Evolutionary conservation across 345 rosid genomes (phyloP).

Genomic region (Clarkia xantiana): DNA sequence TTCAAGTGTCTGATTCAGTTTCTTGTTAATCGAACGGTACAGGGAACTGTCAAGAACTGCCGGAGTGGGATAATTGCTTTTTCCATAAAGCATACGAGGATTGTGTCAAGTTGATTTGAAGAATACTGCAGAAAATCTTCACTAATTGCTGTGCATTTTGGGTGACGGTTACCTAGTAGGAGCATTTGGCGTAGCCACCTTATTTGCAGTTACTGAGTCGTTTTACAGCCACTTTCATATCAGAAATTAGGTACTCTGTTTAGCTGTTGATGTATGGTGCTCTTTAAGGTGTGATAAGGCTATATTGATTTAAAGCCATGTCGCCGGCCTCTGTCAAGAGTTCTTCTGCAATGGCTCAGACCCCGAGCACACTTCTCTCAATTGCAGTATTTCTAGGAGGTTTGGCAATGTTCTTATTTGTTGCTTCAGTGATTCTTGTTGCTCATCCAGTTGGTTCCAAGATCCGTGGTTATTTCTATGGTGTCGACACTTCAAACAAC

Average conservation of each 20-base stretch:
- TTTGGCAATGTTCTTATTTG: conserved; percentile 43
- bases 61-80: too few species aligned
- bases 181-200: too few species aligned
- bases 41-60: too few species aligned
- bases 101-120: too few species aligned
- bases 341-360: conserved; percentile 18
- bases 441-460: conserved; percentile 46
- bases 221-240: too few species aligned
- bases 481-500: conserved; percentile 20
- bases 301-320: conserved; percentile 21
- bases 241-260: not conserved
- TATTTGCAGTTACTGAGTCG: too few species aligned
- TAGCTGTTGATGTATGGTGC: not conserved
- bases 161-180: too few species aligned
- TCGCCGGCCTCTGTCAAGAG: conserved; percentile 37
- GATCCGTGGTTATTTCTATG: conserved; percentile 42
- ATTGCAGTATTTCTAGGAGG: conserved; percentile 49
- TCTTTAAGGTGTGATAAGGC: not conserved
- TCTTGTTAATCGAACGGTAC: too few species aligned
- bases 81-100: too few species aligned
- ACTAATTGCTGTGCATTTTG: too few species aligned
- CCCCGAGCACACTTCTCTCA: conserved; percentile 46
- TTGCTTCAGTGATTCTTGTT: conserved; percentile 53
- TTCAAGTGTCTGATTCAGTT: too few species aligned
- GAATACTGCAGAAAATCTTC: too few species aligned